Evolutionary conservation across 257 asterid genomes (phyloP).

Genomic region (Ligustrum vulgare): DNA sequence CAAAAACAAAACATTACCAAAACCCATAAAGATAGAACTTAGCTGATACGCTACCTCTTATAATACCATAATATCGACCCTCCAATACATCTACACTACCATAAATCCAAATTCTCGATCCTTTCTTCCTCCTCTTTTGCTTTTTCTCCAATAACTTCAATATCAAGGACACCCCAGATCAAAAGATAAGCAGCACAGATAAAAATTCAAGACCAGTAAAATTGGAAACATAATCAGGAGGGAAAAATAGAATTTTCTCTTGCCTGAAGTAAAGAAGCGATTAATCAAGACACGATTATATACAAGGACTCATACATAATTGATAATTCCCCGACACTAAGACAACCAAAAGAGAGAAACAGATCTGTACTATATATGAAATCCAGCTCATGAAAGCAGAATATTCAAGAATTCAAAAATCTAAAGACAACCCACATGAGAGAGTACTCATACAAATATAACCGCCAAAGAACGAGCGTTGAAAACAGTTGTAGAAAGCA

Average conservation of each 20-base stretch:
- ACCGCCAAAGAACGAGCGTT: conserved; percentile 54
- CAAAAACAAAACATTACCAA: conserved; percentile 20
- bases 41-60: conserved; percentile 12
- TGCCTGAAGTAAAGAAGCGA: conserved; percentile 13
- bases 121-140: not conserved
- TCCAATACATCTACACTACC: not conserved
- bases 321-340: conserved; percentile 19
- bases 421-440: conserved; percentile 46
- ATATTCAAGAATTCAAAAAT: conserved; percentile 30
- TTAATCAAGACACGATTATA: conserved; percentile 6
- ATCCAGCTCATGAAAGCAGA: conserved; percentile 43
- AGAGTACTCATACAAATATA: conserved; percentile 44
- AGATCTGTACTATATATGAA: conserved; percentile 11
- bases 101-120: conserved; percentile 8
- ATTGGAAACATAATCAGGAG: conserved; percentile 18
- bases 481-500: conserved; percentile 53
- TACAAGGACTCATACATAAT: conserved; percentile 1
- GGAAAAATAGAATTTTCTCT: not conserved
- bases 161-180: conserved; percentile 34
- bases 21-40: conserved; percentile 7
- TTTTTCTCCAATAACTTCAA: conserved; percentile 13
- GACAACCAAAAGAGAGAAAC: not conserved
- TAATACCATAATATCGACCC: conserved; percentile 7
- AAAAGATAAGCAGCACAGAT: conserved; percentile 26
- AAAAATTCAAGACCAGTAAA: conserved; percentile 23